phyloP scores from a whole-genome alignment of 164 flowering plant genomes.

The Annona cherimola region DNA sequence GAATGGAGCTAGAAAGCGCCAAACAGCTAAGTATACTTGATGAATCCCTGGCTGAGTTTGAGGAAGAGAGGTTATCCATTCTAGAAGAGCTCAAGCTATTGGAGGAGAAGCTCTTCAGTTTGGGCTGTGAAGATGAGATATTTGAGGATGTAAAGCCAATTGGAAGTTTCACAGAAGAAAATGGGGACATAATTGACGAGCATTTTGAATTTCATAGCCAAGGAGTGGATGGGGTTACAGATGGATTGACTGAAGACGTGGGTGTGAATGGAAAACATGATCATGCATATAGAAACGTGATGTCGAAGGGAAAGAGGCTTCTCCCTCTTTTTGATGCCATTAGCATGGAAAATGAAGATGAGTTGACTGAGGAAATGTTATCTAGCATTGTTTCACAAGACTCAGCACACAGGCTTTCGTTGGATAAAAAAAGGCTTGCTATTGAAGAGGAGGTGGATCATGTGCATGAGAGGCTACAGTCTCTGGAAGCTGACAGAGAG shows the following conservation, averaged over 20 bases:
- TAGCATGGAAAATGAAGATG: slow-evolving; percentile 35
- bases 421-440: slow-evolving; percentile 33
- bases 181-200: slow-evolving; percentile 23
- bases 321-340: slow-evolving; percentile 80
- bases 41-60: slow-evolving; percentile 60
- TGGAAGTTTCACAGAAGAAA: slow-evolving; percentile 25
- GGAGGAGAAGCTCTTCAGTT: slow-evolving; percentile 70
- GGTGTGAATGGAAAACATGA: slow-evolving; percentile 32
- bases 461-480: slow-evolving; percentile 82
- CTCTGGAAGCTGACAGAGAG: slow-evolving; percentile 84
- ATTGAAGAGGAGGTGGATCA: slow-evolving; percentile 80
- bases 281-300: slow-evolving; percentile 33
- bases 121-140: slow-evolving; percentile 53
- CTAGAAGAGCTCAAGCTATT: slow-evolving; percentile 73
- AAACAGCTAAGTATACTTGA: slow-evolving; percentile 28
- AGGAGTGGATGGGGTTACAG: slow-evolving; percentile 30
- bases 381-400: slow-evolving; percentile 27
- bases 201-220: slow-evolving; percentile 14
- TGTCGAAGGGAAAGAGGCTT: slow-evolving; percentile 56
- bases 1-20: slow-evolving; percentile 18
- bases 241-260: slow-evolving; percentile 40
- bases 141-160: slow-evolving; percentile 28
- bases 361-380: slow-evolving; percentile 28
- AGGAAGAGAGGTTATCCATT: slow-evolving; percentile 75
- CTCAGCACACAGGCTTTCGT: slow-evolving; percentile 17